Percentiles rank a stretch among this genome's conserved stretches.
Conservation (phyloP, 2,329 filamentous ascomycete genomes). For the Fusarium acutatum region DNA sequence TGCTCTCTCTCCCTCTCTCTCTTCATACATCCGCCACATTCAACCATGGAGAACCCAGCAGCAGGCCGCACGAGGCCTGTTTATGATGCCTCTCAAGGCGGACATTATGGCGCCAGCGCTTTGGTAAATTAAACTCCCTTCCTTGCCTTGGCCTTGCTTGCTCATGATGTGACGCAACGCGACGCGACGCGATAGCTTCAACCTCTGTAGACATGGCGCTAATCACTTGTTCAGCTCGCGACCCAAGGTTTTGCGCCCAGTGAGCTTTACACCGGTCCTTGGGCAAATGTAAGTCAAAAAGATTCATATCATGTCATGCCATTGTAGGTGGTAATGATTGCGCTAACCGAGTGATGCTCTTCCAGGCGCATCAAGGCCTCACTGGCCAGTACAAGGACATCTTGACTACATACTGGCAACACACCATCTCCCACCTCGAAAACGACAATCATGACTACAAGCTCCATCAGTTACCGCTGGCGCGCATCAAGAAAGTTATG, state of each 20-base stretch:
- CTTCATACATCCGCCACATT: not conserved
- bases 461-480: constrained; percentile 92
- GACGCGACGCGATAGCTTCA: not conserved
- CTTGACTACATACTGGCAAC: constrained; percentile 98
- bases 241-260: constrained; percentile 89
- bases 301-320: not conserved
- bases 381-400: constrained; percentile 95
- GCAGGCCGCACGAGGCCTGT: constrained; percentile 67
- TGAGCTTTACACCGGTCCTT: constrained; percentile 91
- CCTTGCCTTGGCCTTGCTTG: not conserved
- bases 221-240: constrained; percentile 69
- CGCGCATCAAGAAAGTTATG: constrained; percentile 99
- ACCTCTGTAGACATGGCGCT: not conserved
- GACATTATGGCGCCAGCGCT: constrained; percentile 67
- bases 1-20: not conserved
- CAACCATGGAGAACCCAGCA: constrained; percentile 44
- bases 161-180: not conserved
- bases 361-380: constrained; percentile 91
- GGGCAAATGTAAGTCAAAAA: constrained; percentile 80
- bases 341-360: not conserved
- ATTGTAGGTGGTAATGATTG: not conserved
- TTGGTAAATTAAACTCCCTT: not conserved
- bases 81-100: constrained; percentile 79
- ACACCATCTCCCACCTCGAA: constrained; percentile 95
- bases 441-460: constrained; percentile 98